Percentiles rank a stretch among this genome's conserved stretches.
Evolutionary conservation across 257 asterid genomes (phyloP).

Genomic region (Nyctanthes arbortristis): DNA sequence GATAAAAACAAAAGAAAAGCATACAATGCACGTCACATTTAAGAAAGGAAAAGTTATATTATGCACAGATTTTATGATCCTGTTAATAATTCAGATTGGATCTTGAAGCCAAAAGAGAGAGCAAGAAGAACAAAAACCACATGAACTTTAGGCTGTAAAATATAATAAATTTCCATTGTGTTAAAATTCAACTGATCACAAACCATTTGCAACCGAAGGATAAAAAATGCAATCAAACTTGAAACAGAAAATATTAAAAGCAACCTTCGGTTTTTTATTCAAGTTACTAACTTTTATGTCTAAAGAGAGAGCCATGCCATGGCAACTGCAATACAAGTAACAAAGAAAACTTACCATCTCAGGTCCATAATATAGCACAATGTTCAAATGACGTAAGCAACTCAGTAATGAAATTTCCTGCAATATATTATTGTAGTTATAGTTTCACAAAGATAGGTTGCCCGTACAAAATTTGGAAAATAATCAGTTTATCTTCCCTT

Average conservation of each 20-base stretch:
- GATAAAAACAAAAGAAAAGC: neutral
- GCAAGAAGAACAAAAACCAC: neutral
- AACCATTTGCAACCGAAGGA: neutral
- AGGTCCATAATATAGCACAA: constrained; percentile 71
- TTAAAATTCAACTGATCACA: neutral
- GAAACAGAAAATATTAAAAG: no score
- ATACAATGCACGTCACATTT: neutral
- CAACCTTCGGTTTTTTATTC: neutral
- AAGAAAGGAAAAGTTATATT: no score
- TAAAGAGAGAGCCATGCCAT: neutral
- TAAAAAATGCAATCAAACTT: no score
- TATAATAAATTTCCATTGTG: constrained; percentile 12
- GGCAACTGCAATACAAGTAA: constrained; percentile 14
- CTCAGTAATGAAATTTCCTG: constrained; percentile 64
- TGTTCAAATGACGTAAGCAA: constrained; percentile 63
- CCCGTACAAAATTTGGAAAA: neutral
- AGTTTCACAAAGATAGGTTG: constrained; percentile 14
- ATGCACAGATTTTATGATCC: no score
- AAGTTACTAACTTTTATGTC: neutral
- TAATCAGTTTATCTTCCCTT: neutral
- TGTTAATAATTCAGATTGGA: no score
- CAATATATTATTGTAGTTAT: constrained; percentile 20
- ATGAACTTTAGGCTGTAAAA: constrained; percentile 2
- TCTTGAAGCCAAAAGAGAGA: neutral
- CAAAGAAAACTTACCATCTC: constrained; percentile 43